Base-by-base conservation (phyloP, 129 eudicot species). In the Ambrosia trifida region DNA sequence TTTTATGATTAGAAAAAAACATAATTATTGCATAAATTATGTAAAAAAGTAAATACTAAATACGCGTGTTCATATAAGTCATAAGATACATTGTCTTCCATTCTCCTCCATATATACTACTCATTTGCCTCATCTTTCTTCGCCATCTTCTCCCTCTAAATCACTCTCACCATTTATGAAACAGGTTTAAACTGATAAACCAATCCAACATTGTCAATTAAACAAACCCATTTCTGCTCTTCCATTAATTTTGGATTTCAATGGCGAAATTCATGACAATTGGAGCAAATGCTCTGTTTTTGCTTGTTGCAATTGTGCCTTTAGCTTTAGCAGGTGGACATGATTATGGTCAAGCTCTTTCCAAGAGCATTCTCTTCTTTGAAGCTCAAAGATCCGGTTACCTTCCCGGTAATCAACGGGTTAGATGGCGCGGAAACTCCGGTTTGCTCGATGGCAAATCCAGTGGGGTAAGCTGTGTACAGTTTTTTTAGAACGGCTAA, bases 311-410 rank as follows among this genome's bases (percentile, higher is more conserved):
- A 18, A 20, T 83, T 79, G 41, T 79, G 30, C 88, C 90, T 10
- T 63, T 79, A 75, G 86, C 88, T 68, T 67, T 84, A 46, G 90
- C 82, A 38, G 79, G 87, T 19, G 43, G 72, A 9, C 98, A 94
- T 72, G 79, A 95, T 64, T 95, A 95, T 76, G 94, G 84, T 5
- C 76, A 87, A 53, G 99, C 99, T n/a, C 83, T 95, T 11, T 72
- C 81, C 19, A 88, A 90, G 71, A 86, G 97, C 90, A 71, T 95
- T 75, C 84, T 90, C 68, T 95, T 90, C 77, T 95, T 84, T 58
- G 99, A 95, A 79, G 99, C 99, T 63, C 99, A 95, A 72, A 88
- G 99, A 86, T 95, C 99, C 53, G 99, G 99, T 68, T 81, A 80
- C 50, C 87, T 95, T 16, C 99, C 97, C 11, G 60, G 64, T 56